Evolutionary conservation across 2,329 filamentous ascomycete genomes (phyloP).

Genomic region (Phaeosphaeria sp.): DNA sequence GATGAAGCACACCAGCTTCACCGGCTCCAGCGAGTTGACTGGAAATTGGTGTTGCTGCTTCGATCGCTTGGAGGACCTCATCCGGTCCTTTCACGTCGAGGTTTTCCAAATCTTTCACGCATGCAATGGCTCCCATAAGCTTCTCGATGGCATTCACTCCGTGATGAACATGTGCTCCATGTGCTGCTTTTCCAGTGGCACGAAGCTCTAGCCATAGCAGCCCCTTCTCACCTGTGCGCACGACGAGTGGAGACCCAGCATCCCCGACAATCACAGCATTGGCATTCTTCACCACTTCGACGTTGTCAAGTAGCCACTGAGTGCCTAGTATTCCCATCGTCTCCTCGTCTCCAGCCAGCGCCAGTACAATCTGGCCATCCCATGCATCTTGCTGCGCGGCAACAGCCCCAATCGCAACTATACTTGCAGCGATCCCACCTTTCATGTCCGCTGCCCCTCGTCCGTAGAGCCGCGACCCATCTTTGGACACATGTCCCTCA

Average conservation of each 20-base stretch:
- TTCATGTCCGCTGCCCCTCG: constrained; percentile 1
- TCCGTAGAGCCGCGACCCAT: background rate
- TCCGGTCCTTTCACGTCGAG: background rate
- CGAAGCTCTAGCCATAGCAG: background rate
- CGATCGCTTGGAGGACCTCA: background rate
- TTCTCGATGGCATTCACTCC: background rate
- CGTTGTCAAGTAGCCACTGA: background rate
- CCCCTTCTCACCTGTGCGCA: background rate
- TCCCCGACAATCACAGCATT: background rate
- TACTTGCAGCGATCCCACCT: background rate
- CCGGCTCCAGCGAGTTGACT: background rate
- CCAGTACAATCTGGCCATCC: background rate
- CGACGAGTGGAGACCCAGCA: background rate
- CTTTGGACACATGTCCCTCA: background rate
- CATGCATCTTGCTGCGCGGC: background rate
- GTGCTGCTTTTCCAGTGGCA: background rate
- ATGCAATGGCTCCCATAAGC: background rate
- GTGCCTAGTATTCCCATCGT: background rate
- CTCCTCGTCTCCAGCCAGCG: constrained; percentile 1
- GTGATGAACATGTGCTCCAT: constrained; percentile 1
- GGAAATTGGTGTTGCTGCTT: background rate
- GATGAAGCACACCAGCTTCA: background rate
- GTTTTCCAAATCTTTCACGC: background rate
- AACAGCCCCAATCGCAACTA: background rate
- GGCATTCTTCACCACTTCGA: background rate